phyloP scores from a whole-genome alignment of 805 yeast species.

The Babjeviella inositovora region DNA sequence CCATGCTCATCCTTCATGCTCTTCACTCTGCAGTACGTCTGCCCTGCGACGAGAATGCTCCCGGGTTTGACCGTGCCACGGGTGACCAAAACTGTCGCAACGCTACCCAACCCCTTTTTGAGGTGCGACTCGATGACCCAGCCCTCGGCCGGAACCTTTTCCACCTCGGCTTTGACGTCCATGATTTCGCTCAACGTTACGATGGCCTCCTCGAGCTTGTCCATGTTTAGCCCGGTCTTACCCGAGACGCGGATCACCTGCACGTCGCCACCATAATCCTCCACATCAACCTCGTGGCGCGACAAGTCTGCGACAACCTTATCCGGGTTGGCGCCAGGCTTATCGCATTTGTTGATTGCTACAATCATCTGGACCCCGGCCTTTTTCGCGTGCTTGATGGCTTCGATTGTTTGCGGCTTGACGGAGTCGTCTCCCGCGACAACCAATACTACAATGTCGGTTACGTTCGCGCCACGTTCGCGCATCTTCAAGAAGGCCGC shows the following conservation, averaged over 20 bases:
- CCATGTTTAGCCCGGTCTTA: conserved; percentile 80
- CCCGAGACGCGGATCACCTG: conserved; percentile 84
- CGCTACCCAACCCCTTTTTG: conserved; percentile 68
- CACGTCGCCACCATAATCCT: conserved; percentile 90
- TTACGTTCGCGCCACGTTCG: conserved; percentile 87
- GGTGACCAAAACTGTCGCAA: conserved; percentile 72
- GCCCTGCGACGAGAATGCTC: conserved; percentile 68
- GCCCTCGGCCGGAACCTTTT: conserved; percentile 52
- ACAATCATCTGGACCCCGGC: conserved; percentile 77
- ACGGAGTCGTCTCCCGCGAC: conserved; percentile 97
- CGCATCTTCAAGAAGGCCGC: conserved; percentile 95
- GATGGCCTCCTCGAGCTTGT: conserved; percentile 77
- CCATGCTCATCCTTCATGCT: conserved; percentile 66
- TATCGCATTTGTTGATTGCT: conserved; percentile 87
- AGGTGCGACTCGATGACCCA: conserved; percentile 81
- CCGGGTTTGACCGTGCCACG: conserved; percentile 68
- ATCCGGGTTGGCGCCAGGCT: conserved; percentile 58
- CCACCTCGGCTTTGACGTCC: conserved; percentile 50
- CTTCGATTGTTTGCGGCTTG: conserved; percentile 95
- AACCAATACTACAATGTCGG: conserved; percentile 83
- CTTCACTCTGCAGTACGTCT: conserved; percentile 71
- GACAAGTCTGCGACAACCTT: conserved; percentile 69
- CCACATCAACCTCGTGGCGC: conserved; percentile 65
- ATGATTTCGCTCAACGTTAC: conserved; percentile 70
- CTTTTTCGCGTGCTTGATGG: conserved; percentile 79